Conservation (phyloP, 129 eudicot species). For the Chrysanthemum makinoi region DNA sequence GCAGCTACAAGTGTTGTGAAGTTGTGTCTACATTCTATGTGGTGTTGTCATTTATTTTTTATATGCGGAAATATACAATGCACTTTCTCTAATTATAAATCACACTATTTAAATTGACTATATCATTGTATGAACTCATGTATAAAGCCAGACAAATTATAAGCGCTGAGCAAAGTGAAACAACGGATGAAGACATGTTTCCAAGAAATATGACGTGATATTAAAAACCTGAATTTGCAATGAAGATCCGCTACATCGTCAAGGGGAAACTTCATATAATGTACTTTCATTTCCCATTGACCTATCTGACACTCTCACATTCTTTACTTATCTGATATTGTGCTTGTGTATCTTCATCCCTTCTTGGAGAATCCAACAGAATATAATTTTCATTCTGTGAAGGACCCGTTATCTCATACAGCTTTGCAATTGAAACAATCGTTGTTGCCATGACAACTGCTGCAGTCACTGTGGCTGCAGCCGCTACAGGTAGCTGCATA, state of each 20-base stretch:
- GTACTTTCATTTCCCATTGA: constrained; percentile 41
- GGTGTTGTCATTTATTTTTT: too few species aligned
- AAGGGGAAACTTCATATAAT: constrained; percentile 5
- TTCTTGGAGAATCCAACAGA: constrained; percentile 13
- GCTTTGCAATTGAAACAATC: constrained; percentile 10
- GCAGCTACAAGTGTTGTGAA: too few species aligned
- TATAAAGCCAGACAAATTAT: too few species aligned
- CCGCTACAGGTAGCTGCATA: constrained; percentile 4
- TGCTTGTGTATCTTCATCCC: constrained; percentile 34
- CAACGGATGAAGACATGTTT: too few species aligned
- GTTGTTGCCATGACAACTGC: constrained; percentile 14
- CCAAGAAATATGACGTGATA: too few species aligned
- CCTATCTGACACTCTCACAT: constrained; percentile 70
- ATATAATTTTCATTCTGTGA: background rate
- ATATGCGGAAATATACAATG: too few species aligned
- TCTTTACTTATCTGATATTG: constrained; percentile 34
- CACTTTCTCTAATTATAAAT: too few species aligned
- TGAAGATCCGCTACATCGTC: background rate
- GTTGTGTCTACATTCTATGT: too few species aligned
- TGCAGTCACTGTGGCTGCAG: constrained; percentile 13
- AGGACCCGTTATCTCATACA: background rate
- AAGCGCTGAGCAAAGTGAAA: too few species aligned
- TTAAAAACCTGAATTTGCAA: too few species aligned
- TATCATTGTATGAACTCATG: too few species aligned
- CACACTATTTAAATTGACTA: too few species aligned